Percentiles rank a stretch among this genome's conserved stretches.
phyloP scores from a whole-genome alignment of 1,139 yeast species.

The Yamadazyma dushanensis region DNA sequence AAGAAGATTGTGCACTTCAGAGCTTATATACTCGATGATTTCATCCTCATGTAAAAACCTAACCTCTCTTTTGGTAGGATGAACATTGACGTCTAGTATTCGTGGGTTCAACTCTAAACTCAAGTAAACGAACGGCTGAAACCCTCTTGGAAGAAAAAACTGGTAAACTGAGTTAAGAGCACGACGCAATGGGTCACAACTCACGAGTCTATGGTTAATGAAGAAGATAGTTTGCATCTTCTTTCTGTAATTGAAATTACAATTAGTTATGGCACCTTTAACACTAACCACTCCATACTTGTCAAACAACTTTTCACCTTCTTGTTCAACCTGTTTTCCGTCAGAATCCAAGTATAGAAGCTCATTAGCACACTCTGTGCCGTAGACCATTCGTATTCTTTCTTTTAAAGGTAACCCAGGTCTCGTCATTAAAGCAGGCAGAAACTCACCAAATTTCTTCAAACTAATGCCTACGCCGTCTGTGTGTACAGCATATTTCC shows the following conservation, averaged over 20 bases:
- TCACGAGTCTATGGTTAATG: slow-evolving; percentile 79
- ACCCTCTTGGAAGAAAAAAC: slow-evolving; percentile 75
- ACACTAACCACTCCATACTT: slow-evolving; percentile 51
- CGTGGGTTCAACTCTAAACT: slow-evolving; percentile 63
- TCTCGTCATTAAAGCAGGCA: slow-evolving; percentile 56
- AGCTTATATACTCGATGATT: slow-evolving; percentile 63
- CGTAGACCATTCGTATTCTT: slow-evolving; percentile 72
- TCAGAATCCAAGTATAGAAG: slow-evolving; percentile 45
- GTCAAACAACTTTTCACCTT: slow-evolving; percentile 14
- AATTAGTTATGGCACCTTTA: slow-evolving; percentile 65
- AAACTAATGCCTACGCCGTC: slow-evolving; percentile 71
- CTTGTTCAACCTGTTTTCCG: slow-evolving; percentile 17
- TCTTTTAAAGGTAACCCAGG: slow-evolving; percentile 52
- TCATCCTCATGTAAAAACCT: slow-evolving; percentile 85
- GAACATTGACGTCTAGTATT: slow-evolving; percentile 88
- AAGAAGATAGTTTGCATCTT: slow-evolving; percentile 70
- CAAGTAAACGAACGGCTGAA: slow-evolving; percentile 75
- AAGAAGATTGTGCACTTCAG: slow-evolving; percentile 49
- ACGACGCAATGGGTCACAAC: slow-evolving; percentile 76
- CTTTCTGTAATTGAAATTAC: slow-evolving; percentile 73
- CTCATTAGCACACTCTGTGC: slow-evolving; percentile 67
- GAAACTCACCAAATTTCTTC: slow-evolving; percentile 71
- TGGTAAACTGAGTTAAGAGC: slow-evolving; percentile 67
- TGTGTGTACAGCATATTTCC: slow-evolving; percentile 80
- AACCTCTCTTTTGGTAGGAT: slow-evolving; percentile 94